These are phyloP conservation scores for Rhizophora apiculata DNA, from an alignment of 345 rosid genomes.

Conservation along the genomic window DNA sequence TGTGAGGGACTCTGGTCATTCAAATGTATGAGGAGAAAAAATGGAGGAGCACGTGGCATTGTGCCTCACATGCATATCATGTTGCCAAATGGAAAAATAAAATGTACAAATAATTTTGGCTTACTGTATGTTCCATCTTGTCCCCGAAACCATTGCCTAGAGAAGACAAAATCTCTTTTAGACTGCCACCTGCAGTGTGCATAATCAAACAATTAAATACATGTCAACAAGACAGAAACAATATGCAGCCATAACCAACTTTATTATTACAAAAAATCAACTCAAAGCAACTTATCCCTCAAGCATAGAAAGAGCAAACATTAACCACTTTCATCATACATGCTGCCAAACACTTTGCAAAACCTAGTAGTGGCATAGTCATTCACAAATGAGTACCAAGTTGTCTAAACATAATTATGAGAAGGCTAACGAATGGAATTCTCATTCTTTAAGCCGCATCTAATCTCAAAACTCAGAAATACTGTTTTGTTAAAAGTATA, in stretches of 20 bases:
- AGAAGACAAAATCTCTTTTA: conserved; percentile 86
- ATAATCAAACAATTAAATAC: conserved; percentile 19
- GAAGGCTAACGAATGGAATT: neutral
- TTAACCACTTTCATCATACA: no score
- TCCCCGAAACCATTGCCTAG: conserved; percentile 93
- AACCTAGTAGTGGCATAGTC: neutral
- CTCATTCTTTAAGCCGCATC: neutral
- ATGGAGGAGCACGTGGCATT: neutral
- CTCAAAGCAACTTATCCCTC: neutral
- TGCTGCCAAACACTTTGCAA: neutral
- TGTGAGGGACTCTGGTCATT: neutral
- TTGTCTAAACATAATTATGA: neutral
- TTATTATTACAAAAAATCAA: neutral
- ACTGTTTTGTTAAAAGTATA: neutral
- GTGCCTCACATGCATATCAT: neutral
- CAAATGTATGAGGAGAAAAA: neutral
- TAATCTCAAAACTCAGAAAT: neutral
- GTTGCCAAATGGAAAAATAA: conserved; percentile 4
- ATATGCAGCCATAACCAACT: neutral
- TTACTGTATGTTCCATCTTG: conserved; percentile 98
- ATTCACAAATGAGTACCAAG: no score
- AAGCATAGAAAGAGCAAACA: no score
- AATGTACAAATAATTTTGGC: conserved; percentile 25
- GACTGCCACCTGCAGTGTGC: conserved; percentile 77
- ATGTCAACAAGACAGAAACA: conserved; percentile 8